Base-by-base conservation (phyloP, 176 grass and related monocot species). In the Cenchrus purpureus region DNA sequence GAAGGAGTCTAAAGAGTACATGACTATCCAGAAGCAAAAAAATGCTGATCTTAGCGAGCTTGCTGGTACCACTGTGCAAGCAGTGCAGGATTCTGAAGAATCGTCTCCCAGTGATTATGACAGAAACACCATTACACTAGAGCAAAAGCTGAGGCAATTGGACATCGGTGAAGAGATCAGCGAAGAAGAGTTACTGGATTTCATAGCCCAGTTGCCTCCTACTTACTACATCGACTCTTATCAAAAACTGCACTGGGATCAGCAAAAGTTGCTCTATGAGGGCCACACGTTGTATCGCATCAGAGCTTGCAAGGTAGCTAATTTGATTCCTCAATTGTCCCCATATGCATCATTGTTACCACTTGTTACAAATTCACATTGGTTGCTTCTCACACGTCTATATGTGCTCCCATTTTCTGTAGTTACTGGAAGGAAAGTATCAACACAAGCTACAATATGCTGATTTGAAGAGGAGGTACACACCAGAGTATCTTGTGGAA, bases 281-380 rank as follows among this genome's bases (percentile, higher is more conserved):
- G 60, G 71, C 3, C 82, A 84, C 16, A 60, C 71, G 0, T 20
- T 74, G 8, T 66, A 76, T 66, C 60, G 82, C 71, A 43, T 84
- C 48, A 76, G 12, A 84, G 51, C 71, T 52, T 84, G 40, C 71
- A 84, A 84, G 72, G 82, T 76, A 71, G 4, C 14, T 6, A 61
- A 25, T 25, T 71, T 6, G 32, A 65, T 64, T 28, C 19, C 25
- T 68, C 20, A 10, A 71, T 25, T 10, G 44, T 25, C 45, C 59
- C 20, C 9, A 2, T 25, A 25, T 61, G 9, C 25, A 61, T 61
- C 59, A 22, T 8, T 61, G 59, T 56, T 56, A 56, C 54, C 55
- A 7, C 17, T 57, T 57, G 16, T 57, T 57, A 20, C 19, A 48
- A 10, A 25, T 49, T 44, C 43, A 25, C 45, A 25, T 61, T 61